Conservation (phyloP, 1,139 yeast genomes). For the Yarrowia galli region DNA sequence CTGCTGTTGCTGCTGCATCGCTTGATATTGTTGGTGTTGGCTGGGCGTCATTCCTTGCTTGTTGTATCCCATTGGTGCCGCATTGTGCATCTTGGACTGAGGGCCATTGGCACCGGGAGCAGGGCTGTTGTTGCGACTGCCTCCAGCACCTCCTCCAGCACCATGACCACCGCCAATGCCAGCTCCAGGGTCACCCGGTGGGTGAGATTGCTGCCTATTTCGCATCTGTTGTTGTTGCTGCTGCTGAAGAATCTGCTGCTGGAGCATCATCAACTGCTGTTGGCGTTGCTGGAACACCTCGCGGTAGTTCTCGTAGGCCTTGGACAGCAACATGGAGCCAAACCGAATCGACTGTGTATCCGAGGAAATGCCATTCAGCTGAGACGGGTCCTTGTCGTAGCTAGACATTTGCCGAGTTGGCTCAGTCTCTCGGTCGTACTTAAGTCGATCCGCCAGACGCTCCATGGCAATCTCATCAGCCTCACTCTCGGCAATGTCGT, state of each 20-base stretch:
- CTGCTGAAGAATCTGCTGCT: slow-evolving; percentile 42
- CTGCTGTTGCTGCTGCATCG: slow-evolving; percentile 37
- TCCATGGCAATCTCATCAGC: slow-evolving; percentile 47
- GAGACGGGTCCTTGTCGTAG: slow-evolving; percentile 68
- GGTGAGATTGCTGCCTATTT: slow-evolving; percentile 35
- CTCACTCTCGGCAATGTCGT: slow-evolving; percentile 46
- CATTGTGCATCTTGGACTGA: slow-evolving; percentile 31
- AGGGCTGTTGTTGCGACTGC: slow-evolving; percentile 38
- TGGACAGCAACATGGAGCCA: slow-evolving; percentile 88
- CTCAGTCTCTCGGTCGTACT: slow-evolving; percentile 71
- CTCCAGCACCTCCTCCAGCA: slow-evolving; percentile 11
- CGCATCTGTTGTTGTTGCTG: slow-evolving; percentile 40
- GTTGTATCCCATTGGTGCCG: slow-evolving; percentile 9
- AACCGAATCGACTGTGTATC: slow-evolving; percentile 90
- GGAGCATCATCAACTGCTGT: slow-evolving; percentile 52
- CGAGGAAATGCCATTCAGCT: slow-evolving; percentile 79
- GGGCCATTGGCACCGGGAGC: slow-evolving; percentile 18
- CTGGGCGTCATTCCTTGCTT: slow-evolving; percentile 24
- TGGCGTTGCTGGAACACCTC: slow-evolving; percentile 59
- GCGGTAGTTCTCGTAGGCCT: slow-evolving; percentile 76
- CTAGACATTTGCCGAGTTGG: slow-evolving; percentile 60
- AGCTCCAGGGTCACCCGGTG: slow-evolving; percentile 31
- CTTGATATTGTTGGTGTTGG: slow-evolving; percentile 34
- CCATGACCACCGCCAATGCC: slow-evolving; percentile 11
- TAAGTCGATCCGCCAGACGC: slow-evolving; percentile 75